Percentiles rank a stretch among this genome's conserved stretches.
Conservation (phyloP, 768 basidiomycete species). For the Trametes maxima region DNA sequence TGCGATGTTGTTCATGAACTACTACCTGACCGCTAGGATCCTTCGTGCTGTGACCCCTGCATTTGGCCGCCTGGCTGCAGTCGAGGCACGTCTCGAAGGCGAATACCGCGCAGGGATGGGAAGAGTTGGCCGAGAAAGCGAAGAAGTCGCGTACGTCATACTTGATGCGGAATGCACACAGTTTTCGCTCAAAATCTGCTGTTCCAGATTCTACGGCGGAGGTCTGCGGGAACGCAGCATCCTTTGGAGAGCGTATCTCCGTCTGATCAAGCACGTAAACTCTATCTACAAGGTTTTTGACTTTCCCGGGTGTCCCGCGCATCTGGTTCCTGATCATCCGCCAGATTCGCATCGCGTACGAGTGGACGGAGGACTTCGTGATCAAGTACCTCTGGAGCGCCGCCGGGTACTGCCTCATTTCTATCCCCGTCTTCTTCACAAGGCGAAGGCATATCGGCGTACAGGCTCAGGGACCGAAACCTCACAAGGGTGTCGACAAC, state of each 20-base stretch:
- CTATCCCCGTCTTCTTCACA: conserved; percentile 84
- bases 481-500: conserved; percentile 26
- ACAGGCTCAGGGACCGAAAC: conserved; percentile 17
- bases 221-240: conserved; percentile 83
- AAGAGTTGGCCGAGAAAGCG: conserved; percentile 83
- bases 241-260: conserved; percentile 72
- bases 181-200: background rate
- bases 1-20: conserved; percentile 75
- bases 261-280: conserved; percentile 86
- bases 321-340: background rate
- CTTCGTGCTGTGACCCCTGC: conserved; percentile 87
- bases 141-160: conserved; percentile 82
- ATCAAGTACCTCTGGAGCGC: conserved; percentile 98
- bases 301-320: too few relatives aligned
- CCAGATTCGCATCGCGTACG: conserved; percentile 87
- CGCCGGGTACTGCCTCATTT: conserved; percentile 88
- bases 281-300: conserved; percentile 79
- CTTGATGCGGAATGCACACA: background rate
- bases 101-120: conserved; percentile 90
- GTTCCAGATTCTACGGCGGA: conserved; percentile 84
- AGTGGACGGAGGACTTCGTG: conserved; percentile 96
- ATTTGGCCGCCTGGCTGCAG: conserved; percentile 86
- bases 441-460: conserved; percentile 41
- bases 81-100: conserved; percentile 86
- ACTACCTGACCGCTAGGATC: conserved; percentile 84